Conservation (phyloP, 352 stramenopile genomes). For the Phytopythium sindhum region DNA sequence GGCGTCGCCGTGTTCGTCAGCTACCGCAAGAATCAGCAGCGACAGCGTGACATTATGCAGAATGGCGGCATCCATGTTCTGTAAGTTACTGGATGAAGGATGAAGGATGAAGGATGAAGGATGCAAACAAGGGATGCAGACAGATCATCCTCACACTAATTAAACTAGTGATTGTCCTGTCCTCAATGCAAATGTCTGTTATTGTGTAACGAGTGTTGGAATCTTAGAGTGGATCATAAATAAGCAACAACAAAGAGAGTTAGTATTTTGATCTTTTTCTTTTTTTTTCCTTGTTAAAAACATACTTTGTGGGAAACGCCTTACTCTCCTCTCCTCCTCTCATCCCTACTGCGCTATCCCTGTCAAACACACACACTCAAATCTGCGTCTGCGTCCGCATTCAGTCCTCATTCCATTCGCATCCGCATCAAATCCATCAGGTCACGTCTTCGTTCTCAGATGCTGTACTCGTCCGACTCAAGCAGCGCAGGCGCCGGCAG, state of each 20-base stretch:
- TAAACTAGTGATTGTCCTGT: no score
- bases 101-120: no score
- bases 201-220: no score
- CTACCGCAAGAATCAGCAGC: slow-evolving; percentile 77
- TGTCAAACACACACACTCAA: no score
- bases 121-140: background rate
- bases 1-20: slow-evolving; percentile 53
- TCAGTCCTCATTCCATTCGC: background rate
- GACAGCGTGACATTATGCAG: slow-evolving; percentile 76
- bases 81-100: slow-evolving; percentile 16
- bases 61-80: slow-evolving; percentile 42
- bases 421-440: background rate
- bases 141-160: background rate
- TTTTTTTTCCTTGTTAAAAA: no score
- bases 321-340: background rate
- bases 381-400: background rate
- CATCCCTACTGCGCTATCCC: no score
- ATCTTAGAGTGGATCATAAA: no score
- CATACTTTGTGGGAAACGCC: no score
- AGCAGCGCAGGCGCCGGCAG: slow-evolving; percentile 61
- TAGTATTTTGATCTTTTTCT: no score
- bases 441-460: no score
- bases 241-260: no score
- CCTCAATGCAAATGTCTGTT: no score
- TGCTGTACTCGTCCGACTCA: slow-evolving; percentile 83